phyloP scores from a whole-genome alignment of 257 asterid species.

The Rhazya stricta region DNA sequence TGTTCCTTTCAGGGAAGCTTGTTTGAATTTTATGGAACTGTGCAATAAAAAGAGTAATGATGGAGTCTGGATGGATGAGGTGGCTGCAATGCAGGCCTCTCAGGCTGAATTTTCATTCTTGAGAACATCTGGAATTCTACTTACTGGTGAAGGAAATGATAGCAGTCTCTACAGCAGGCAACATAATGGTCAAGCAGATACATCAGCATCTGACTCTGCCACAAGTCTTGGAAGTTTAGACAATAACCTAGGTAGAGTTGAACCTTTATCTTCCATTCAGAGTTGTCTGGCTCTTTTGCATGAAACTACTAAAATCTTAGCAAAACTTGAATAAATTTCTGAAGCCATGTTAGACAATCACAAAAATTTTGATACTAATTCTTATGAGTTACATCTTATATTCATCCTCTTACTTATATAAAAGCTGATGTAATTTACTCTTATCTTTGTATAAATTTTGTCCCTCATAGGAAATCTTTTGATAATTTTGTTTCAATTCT shows the following conservation, averaged over 20 bases:
- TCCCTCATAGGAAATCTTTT: neutral
- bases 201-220: constrained; percentile 38
- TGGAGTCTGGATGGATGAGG: constrained; percentile 76
- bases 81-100: constrained; percentile 69
- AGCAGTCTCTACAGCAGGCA: constrained; percentile 14
- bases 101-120: constrained; percentile 42
- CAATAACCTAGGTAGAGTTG: constrained; percentile 41
- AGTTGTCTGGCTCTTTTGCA: neutral
- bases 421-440: neutral
- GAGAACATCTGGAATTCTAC: constrained; percentile 46
- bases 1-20: constrained; percentile 52
- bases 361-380: neutral
- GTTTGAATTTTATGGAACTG: constrained; percentile 57
- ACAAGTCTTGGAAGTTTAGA: constrained; percentile 44
- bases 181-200: constrained; percentile 29
- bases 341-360: neutral
- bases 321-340: neutral
- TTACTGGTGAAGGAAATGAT: constrained; percentile 45
- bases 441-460: neutral
- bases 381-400: neutral
- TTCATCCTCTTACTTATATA: neutral
- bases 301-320: neutral
- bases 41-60: constrained; percentile 67
- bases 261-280: neutral
- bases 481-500: neutral